Evolutionary conservation across 2,329 filamentous ascomycete genomes (phyloP).

Genomic region (Tolypocladium album): DNA sequence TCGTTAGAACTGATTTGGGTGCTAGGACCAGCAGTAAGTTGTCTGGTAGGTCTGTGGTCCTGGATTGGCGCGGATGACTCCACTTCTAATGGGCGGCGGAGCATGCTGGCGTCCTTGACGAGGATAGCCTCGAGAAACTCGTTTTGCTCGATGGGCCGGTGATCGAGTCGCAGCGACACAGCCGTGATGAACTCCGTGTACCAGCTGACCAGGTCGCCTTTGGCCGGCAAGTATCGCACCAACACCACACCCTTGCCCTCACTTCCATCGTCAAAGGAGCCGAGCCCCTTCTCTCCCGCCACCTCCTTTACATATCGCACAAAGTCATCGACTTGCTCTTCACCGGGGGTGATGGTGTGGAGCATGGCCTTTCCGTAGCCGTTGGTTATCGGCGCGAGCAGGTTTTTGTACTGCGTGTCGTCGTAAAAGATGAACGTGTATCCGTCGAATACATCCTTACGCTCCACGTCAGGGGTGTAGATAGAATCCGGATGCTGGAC

Average conservation of each 20-base stretch:
- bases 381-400: constrained; percentile 64
- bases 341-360: constrained; percentile 46
- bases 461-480: constrained; percentile 57
- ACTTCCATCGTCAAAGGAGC: constrained; percentile 51
- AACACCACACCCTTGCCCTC: constrained; percentile 65
- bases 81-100: constrained; percentile 58
- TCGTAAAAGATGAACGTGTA: constrained; percentile 87
- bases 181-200: constrained; percentile 56
- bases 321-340: constrained; percentile 65
- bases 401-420: constrained; percentile 59
- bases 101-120: constrained; percentile 60
- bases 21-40: background rate
- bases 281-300: constrained; percentile 62
- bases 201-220: constrained; percentile 50
- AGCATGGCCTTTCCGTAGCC: constrained; percentile 76
- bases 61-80: constrained; percentile 17
- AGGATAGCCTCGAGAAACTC: constrained; percentile 89
- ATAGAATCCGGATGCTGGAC: constrained; percentile 54
- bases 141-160: constrained; percentile 76
- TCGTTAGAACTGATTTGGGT: constrained; percentile 2
- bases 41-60: constrained; percentile 1
- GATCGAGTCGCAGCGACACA: constrained; percentile 63
- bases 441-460: constrained; percentile 68
- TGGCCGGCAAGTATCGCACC: constrained; percentile 57
- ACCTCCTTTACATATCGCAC: constrained; percentile 64